These are phyloP conservation scores for Heliamphora exappendiculata DNA, from an alignment of 148 eudicot species.

Conservation along the genomic window DNA sequence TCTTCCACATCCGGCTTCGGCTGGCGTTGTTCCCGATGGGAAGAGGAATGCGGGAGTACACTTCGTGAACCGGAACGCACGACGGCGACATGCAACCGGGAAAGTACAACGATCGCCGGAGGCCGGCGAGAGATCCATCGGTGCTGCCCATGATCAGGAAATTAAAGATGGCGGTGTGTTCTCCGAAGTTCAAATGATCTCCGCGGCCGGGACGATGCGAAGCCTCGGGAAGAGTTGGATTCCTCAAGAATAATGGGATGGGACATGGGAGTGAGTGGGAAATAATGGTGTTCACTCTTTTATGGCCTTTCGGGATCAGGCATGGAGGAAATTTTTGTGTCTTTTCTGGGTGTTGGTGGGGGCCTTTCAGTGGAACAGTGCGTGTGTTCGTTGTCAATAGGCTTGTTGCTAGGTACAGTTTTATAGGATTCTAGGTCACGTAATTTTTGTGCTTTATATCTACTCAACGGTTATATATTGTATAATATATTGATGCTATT, in stretches of 20 bases:
- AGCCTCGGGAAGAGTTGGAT: not conserved
- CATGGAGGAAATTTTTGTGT: too few species aligned
- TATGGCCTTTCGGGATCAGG: not conserved
- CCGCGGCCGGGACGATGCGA: too few species aligned
- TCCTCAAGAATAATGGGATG: not conserved
- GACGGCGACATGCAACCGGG: slow-evolving; percentile 64
- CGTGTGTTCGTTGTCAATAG: too few species aligned
- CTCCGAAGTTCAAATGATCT: not conserved
- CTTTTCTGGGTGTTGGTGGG: too few species aligned
- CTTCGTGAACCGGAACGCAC: slow-evolving; percentile 54
- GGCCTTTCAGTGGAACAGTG: too few species aligned
- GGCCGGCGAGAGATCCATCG: not conserved
- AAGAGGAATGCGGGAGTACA: slow-evolving; percentile 37
- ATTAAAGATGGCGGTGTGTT: not conserved
- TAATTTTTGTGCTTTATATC: too few species aligned
- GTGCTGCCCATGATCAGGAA: slow-evolving; percentile 12
- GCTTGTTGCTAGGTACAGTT: too few species aligned
- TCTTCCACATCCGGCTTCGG: slow-evolving; percentile 35
- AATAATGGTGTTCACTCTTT: not conserved
- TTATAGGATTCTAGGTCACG: too few species aligned
- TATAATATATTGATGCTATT: too few species aligned
- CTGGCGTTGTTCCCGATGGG: not conserved
- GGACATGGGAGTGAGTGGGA: not conserved
- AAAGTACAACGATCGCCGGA: slow-evolving; percentile 35
- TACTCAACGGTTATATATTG: too few species aligned